These are phyloP conservation scores for Closterium sp. DNA, from an alignment of 139 green algal species.

Conservation along the genomic window DNA sequence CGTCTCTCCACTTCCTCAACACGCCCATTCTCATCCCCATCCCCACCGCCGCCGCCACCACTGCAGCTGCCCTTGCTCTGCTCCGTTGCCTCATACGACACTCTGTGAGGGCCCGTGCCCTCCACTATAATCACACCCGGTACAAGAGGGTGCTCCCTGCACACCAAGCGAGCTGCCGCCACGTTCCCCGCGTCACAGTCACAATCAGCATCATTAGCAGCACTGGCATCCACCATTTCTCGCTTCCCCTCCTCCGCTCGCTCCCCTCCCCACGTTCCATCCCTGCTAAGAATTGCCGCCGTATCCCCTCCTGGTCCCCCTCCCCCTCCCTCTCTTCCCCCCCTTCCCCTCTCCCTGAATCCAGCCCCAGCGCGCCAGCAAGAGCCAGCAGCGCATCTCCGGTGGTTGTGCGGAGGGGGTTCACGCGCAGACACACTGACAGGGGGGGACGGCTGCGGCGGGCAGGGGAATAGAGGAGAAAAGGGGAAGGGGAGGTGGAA, in stretches of 20 bases:
- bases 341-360: neutral
- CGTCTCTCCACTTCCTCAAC: neutral
- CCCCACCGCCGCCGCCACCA: neutral
- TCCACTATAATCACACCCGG: slow-evolving; percentile 30
- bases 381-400: slow-evolving; percentile 2
- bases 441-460: slow-evolving; percentile 6
- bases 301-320: neutral
- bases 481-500: neutral
- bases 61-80: neutral
- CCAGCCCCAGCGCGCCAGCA: neutral
- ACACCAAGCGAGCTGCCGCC: neutral
- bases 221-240: neutral
- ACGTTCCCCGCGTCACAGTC: neutral
- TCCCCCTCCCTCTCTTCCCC: neutral
- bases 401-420: slow-evolving; percentile 25
- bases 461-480: neutral
- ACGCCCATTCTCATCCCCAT: neutral
- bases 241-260: neutral
- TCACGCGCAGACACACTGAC: slow-evolving; percentile 23
- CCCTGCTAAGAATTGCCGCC: neutral
- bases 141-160: slow-evolving; percentile 24
- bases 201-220: neutral
- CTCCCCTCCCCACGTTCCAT: neutral
- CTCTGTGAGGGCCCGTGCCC: slow-evolving; percentile 33
- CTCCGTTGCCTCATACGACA: slow-evolving; percentile 3